phyloP scores from a whole-genome alignment of 2,329 filamentous ascomycete genomes.

The Orbilia javanica region DNA sequence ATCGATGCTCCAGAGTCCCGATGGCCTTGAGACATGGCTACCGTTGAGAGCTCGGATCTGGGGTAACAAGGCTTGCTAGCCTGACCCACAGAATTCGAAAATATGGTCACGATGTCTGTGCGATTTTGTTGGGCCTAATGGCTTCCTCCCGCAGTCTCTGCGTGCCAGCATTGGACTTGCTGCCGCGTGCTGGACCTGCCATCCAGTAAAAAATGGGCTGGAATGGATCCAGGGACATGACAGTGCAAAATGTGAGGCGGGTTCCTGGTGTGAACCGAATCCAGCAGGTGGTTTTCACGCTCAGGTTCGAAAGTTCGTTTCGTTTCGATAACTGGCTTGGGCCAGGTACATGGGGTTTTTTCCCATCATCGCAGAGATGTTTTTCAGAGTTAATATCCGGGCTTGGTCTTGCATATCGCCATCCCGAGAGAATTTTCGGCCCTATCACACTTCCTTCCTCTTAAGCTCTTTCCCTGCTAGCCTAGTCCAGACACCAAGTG shows the following conservation, averaged over 20 bases:
- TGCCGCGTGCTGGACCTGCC: slow-evolving; percentile 9
- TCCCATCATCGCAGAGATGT: slow-evolving; percentile 32
- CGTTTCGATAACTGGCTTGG: slow-evolving; percentile 28
- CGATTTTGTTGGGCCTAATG: slow-evolving; percentile 26
- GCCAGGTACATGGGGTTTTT: slow-evolving; percentile 36
- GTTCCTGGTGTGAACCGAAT: slow-evolving; percentile 49
- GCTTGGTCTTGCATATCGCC: slow-evolving; percentile 54
- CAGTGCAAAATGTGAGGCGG: slow-evolving; percentile 42
- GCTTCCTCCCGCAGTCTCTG: neutral
- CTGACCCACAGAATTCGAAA: neutral
- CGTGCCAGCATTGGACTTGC: neutral
- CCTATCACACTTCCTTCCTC: slow-evolving; percentile 41
- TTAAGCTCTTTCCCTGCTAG: slow-evolving; percentile 32
- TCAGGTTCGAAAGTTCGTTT: slow-evolving; percentile 29
- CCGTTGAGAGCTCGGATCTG: slow-evolving; percentile 56
- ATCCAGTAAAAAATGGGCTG: neutral
- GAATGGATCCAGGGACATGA: slow-evolving; percentile 46
- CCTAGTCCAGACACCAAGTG: neutral
- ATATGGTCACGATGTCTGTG: slow-evolving; percentile 42
- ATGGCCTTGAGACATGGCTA: slow-evolving; percentile 31
- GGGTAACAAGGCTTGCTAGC: slow-evolving; percentile 54
- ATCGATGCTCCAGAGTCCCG: slow-evolving; percentile 35
- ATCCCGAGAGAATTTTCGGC: slow-evolving; percentile 51
- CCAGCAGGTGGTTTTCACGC: slow-evolving; percentile 43
- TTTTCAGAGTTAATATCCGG: slow-evolving; percentile 55